Evolutionary conservation across 2,329 filamentous ascomycete genomes (phyloP).

Genomic region (Fusarium armeniacum): DNA sequence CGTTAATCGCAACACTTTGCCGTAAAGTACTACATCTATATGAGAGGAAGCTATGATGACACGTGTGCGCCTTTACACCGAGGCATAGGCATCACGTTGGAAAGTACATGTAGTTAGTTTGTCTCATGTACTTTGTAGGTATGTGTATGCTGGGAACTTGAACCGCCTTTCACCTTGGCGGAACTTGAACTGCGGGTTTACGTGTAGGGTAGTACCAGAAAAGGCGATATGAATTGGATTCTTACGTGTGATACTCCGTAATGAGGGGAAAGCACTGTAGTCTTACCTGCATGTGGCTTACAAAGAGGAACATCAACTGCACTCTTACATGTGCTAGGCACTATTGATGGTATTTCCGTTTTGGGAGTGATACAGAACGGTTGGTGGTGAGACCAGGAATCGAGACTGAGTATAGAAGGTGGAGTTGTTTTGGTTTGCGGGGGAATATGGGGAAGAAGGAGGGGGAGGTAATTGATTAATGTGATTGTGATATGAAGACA

Average conservation of each 20-base stretch:
- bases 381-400: slow-evolving; percentile 27
- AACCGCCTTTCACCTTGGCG: neutral
- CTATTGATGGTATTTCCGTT: slow-evolving; percentile 10
- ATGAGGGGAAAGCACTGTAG: neutral
- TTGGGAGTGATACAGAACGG: slow-evolving; percentile 22
- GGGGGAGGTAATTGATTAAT: slow-evolving; percentile 1
- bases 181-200: neutral
- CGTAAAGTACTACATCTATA: neutral
- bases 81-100: slow-evolving; percentile 8
- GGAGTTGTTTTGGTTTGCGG: slow-evolving; percentile 34
- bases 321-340: slow-evolving; percentile 19
- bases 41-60: neutral
- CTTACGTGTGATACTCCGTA: neutral
- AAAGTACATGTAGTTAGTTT: neutral
- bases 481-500: neutral
- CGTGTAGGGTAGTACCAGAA: neutral
- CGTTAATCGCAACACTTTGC: slow-evolving; percentile 18
- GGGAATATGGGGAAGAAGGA: slow-evolving; percentile 36
- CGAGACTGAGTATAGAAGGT: slow-evolving; percentile 4
- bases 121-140: neutral
- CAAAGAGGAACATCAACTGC: neutral
- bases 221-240: neutral
- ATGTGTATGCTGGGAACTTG: neutral
- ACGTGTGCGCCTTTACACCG: slow-evolving; percentile 23
- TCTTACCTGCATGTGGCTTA: neutral